Conservation (phyloP, 2,329 filamentous ascomycete species). For the Coniochaeta prunicola region DNA sequence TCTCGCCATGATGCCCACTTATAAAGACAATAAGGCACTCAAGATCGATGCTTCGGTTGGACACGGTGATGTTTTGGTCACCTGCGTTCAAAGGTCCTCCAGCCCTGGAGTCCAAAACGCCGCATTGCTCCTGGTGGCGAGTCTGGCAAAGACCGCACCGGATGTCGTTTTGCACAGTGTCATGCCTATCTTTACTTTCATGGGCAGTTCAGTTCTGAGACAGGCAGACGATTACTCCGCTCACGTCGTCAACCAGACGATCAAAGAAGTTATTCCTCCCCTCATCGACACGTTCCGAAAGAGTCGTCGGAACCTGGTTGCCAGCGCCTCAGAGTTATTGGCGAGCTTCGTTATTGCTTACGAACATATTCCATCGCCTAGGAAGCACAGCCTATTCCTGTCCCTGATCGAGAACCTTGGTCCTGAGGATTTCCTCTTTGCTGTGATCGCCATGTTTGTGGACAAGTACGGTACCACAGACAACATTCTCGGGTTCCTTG, state of each 20-base stretch:
- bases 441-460: conserved; percentile 81
- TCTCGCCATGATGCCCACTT: conserved; percentile 73
- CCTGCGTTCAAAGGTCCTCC: conserved; percentile 85
- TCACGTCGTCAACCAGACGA: conserved; percentile 90
- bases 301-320: conserved; percentile 69
- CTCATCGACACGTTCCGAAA: conserved; percentile 79
- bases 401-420: conserved; percentile 82
- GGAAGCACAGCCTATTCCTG: conserved; percentile 74
- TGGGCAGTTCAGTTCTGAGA: conserved; percentile 83
- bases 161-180: conserved; percentile 92
- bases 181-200: conserved; percentile 99
- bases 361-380: conserved; percentile 87
- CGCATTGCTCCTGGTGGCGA: conserved; percentile 80
- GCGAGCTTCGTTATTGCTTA: conserved; percentile 94
- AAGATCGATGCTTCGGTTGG: conserved; percentile 73
- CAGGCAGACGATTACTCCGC: conserved; percentile 97
- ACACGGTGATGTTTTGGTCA: conserved; percentile 83
- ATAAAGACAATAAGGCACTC: conserved; percentile 53
- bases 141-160: conserved; percentile 78
- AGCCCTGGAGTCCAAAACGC: conserved; percentile 92
- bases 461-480: conserved; percentile 79
- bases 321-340: conserved; percentile 81
- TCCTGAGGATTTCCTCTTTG: conserved; percentile 79
- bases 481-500: conserved; percentile 66
- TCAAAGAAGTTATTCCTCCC: conserved; percentile 88